Evolutionary conservation across 345 rosid genomes (phyloP), one percentile per base, ranked within the genome.

Genomic region (Combretum micranthum): DNA sequence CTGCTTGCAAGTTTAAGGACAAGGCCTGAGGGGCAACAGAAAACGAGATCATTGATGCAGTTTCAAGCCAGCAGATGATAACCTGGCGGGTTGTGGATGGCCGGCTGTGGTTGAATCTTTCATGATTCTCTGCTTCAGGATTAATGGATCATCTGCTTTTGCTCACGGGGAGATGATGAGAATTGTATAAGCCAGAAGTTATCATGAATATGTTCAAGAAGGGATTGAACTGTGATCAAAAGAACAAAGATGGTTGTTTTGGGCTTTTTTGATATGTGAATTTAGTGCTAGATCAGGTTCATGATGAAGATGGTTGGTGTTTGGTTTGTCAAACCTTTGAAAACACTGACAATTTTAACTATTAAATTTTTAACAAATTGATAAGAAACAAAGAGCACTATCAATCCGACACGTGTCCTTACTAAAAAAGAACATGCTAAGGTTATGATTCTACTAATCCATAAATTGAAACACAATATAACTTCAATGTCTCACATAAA

Each of bases 1-100:
- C 88, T 1, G 63, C 62, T 21, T 60, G 59, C 23, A 83, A 83
- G 76, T 67, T 83, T 57, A 72, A 61, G 66, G 79, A 70, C 70
- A 85, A 83, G 69, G 42, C 85, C 60, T 83, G 80, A 59, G 88
- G n/a, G n/a, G n/a, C n/a, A n/a, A n/a, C n/a, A n/a, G n/a, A n/a
- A n/a, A n/a, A n/a, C n/a, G n/a, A n/a, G n/a, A n/a, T n/a, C n/a
- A n/a, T n/a, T n/a, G n/a, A n/a, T n/a, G n/a, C n/a, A n/a, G n/a
- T n/a, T n/a, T n/a, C n/a, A n/a, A n/a, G n/a, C n/a, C n/a, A n/a
- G n/a, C n/a, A n/a, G n/a, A n/a, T n/a, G n/a, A n/a, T n/a, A n/a
- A n/a, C n/a, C 19, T 80, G 84, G 81, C 72, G 74, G 61, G 75
- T 74, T 25, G 75, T 60, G 9, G 73, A 77, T 6, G 70, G 56